Base-by-base conservation (phyloP, 2,329 filamentous ascomycete species). In the Diaporthe citri region DNA sequence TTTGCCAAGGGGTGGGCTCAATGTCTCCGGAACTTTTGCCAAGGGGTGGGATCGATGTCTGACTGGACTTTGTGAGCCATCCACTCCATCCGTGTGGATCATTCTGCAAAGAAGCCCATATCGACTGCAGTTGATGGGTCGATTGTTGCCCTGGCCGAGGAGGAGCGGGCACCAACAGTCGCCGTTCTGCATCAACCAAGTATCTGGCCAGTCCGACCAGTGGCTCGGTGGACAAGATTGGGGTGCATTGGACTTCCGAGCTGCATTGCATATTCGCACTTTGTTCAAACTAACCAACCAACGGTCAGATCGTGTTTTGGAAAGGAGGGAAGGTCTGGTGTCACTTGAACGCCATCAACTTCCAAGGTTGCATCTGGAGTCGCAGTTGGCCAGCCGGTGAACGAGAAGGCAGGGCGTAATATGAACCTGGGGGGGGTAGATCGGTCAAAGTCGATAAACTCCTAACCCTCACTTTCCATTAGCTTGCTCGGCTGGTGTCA, bases 91-190 rank as follows among this genome's bases (percentile, higher is more conserved):
- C 15, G n/a, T 28, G 39, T 67, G 64, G 46, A 41, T 67, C 28
- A 52, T 8, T 39, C 31, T 31, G 28, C 64, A 17, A 25, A 41
- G 13, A 25, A 20, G 31, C 15, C 39, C 20, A 51, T 13, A 67
- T 20, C 46, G 25, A 36, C 31, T 52, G 62, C 62, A 67, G 46
- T 46, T 28, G 64, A 67, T 52, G 46, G 31, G 46, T 52, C 64
- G 46, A 52, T 36, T 39, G 62, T 51, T 48, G 46, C 31, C 8
- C 20, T 31, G 7, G 41, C 8, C 13, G 41, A 3, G 51, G 51
- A 31, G 57, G 57, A 36, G 28, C 34, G n/a, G 52, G 6, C 17
- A 48, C 25, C 25, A 43, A 34, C 48, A 56, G 39, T 71, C 43
- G 56, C 56, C 34, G 12, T 15, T n/a, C 15, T n/a, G 9, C 34